Base-by-base conservation (phyloP, 306 rosid genomes). In the Quercus gilva region DNA sequence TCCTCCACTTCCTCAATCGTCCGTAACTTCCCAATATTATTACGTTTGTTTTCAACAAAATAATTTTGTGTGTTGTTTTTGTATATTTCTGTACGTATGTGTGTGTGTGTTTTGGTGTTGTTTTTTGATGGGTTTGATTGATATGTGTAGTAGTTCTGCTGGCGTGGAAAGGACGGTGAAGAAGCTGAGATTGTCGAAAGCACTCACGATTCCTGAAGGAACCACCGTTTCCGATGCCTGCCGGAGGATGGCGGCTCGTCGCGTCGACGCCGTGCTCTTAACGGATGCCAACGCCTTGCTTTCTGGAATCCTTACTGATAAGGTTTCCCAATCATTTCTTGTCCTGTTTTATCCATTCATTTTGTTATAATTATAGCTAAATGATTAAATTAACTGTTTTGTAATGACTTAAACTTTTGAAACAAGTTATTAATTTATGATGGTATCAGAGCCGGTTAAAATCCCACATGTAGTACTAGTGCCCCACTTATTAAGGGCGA, bases 171-270 rank as follows among this genome's bases (percentile, higher is more conserved):
- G 97, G 90, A 92, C 98, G 3, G 99, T 95, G 74, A 92, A 85
- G 93, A 95, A 89, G 92, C 98, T 95, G 63, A 79, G 93, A 75
- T 74, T 92, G 72, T 85, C 94, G 1, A 95, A 91, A 84, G 99
- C 99, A 26, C 97, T 92, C 23, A 95, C 99, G 10, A 95, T 95
- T 79, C 91, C 98, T 0, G 99, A 95, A 71, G 94, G 88, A 74
- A 93, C 98, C 3, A 89, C 94, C n/a, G 94, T 92, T 45, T 95
- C 91, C 11, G 98, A 95, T 41, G 98, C 99, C 3, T 95, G 99
- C 60, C 85, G 98, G 25, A 72, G 98, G 19, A 95, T 95, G 99
- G 91, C 99, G 20, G 92, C 97, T 72, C 94, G 99, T 31, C 99
- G 97, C 15, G 94, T 95, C 31, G 84, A 90, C 71, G 90, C 97